Evolutionary conservation across 2,329 filamentous ascomycete genomes (phyloP), one percentile per base, ranked within the genome.

Genomic region (Diaporthe amygdali): DNA sequence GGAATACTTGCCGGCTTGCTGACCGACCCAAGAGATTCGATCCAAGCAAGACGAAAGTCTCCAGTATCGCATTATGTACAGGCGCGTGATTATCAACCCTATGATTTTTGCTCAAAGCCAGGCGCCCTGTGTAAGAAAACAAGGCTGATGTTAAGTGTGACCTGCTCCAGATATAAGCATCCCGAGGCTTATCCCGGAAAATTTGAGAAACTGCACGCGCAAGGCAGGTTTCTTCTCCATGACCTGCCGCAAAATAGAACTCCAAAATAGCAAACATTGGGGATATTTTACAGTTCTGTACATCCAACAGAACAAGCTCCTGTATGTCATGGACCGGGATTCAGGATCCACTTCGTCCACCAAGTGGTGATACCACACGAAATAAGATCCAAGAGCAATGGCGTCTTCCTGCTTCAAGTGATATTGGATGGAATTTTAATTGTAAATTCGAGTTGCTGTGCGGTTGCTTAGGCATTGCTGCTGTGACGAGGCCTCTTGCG

Each of bases 401-500:
- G 5, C 32, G 25, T 12, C 44, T 37, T 46, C 4, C 32, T 51
- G 7, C 37, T 20, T 27, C 34, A 37, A 14, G 10, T 17, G n/a
- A 30, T n/a, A n/a, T 52, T 9, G 17, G 5, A 32, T 8, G 20
- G 17, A 12, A 37, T n/a, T 47, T 17, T 37, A 10, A 34, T 0
- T 1, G 1, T 20, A 22, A 14, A 15, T 9, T 46, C 51, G 22
- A 37, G 5, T 39, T 27, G 3, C 27, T n/a, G 34, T 27, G 1
- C 8, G 22, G 17, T 12, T 25, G 32, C 15, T 51, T 47, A 73
- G 7, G 52, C 56, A 27, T 73, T 68, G 61, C 54, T 70, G 81
- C 87, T 89, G 80, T 88, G 87, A 17, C 89, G 84, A 4, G 87
- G 81, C 37, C 89, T 85, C 80, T 91, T 91, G 78, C 89, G 87